Evolutionary conservation across 1,139 yeast species (phyloP).

Genomic region (Scheffersomyces titani): DNA sequence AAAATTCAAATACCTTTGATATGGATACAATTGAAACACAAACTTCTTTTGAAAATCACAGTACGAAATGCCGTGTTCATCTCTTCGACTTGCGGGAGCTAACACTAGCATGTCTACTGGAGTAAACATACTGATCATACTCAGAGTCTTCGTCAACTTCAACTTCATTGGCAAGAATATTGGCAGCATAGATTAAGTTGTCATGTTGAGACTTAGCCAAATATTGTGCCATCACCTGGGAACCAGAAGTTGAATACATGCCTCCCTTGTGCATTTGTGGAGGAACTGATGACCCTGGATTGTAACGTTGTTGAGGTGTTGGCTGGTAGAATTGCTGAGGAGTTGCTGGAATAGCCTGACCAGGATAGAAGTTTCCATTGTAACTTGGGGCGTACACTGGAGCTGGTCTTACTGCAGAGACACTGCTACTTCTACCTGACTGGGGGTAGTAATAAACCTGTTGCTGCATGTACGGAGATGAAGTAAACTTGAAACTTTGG

Average conservation of each 20-base stretch:
- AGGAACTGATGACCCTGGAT: constrained; percentile 1
- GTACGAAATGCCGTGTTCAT: neutral
- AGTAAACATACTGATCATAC: neutral
- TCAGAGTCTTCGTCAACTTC: constrained; percentile 10
- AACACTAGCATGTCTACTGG: neutral
- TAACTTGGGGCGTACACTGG: neutral
- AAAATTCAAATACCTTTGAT: neutral
- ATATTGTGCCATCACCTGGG: constrained; percentile 78
- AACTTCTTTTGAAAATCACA: constrained; percentile 1
- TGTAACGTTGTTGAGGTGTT: constrained; percentile 3
- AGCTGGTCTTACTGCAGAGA: neutral
- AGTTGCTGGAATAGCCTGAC: constrained; percentile 5
- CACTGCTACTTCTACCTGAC: neutral
- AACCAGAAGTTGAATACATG: constrained; percentile 52
- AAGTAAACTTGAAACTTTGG: constrained; percentile 10
- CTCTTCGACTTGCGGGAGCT: constrained; percentile 1
- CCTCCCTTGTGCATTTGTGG: neutral
- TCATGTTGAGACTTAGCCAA: constrained; percentile 71
- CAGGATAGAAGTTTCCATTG: constrained; percentile 6
- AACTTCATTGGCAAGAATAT: constrained; percentile 33
- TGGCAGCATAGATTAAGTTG: constrained; percentile 57
- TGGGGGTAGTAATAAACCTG: constrained; percentile 7
- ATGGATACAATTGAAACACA: neutral
- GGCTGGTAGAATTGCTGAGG: constrained; percentile 10
- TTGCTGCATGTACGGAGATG: constrained; percentile 22